Evolutionary conservation across 148 eudicot genomes (phyloP).

Genomic region (Persicaria tinctoria): DNA sequence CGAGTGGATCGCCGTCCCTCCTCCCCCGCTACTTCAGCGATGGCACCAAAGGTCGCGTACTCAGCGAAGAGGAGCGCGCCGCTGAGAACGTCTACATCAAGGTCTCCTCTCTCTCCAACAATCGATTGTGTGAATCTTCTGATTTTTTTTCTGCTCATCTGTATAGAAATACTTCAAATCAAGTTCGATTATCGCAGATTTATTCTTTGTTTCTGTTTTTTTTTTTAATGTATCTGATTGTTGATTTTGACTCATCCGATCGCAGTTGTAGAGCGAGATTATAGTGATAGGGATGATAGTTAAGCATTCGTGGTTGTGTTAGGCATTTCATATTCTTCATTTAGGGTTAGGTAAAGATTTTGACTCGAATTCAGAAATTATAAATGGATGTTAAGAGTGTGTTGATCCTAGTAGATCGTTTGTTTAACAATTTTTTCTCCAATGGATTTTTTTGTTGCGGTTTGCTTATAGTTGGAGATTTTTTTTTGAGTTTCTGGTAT

Average conservation of each 20-base stretch:
- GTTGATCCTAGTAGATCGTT: not conserved
- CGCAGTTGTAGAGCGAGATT: not conserved
- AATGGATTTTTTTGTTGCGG: not conserved
- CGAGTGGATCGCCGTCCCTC: conserved; percentile 19
- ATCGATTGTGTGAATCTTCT: not conserved
- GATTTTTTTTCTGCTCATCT: not conserved
- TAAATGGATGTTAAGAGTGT: not conserved
- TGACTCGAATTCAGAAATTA: not conserved
- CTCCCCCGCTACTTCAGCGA: conserved; percentile 43
- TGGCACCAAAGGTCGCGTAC: conserved; percentile 35
- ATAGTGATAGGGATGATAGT: not conserved
- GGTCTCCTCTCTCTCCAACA: conserved; percentile 24
- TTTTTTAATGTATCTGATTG: not conserved
- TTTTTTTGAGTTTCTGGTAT: not conserved
- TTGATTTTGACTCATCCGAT: not conserved
- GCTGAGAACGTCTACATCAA: conserved; percentile 54
- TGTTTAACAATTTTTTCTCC: not conserved
- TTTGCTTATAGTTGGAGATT: not conserved
- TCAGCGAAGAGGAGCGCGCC: conserved; percentile 73
- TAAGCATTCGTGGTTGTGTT: not conserved
- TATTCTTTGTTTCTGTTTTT: not conserved
- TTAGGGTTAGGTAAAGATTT: not conserved
- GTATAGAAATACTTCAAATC: not conserved
- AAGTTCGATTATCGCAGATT: not conserved
- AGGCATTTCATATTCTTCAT: not conserved